Base-by-base conservation (phyloP, 2,329 filamentous ascomycete genomes). In the Zasmidium cellare region DNA sequence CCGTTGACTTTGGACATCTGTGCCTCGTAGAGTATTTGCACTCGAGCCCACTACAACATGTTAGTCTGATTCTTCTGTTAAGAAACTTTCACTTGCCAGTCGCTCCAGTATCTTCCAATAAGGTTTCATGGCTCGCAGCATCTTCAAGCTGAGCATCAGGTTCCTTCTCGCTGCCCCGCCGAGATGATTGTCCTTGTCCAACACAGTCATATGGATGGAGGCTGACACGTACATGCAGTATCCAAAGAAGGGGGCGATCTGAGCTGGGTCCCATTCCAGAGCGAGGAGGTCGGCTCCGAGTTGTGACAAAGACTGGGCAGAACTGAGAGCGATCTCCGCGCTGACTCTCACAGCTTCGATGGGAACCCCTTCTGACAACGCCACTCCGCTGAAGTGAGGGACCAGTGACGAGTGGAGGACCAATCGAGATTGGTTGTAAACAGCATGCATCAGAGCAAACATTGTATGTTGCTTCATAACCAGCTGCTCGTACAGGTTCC, bases 211-310 rank as follows among this genome's bases (percentile, higher is more conserved):
- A 20, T 55, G 52, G 25, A 55, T 49, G 9, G 25, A 18, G 12
- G 31, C 41, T 3, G 52, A 31, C 11, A 41, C 31, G 19, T 55
- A 55, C 52, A 55, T 55, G 20, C 44, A 31, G 23, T 55, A 55
- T 19, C 52, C 52, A 31, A 55, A 44, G 24, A 48, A 55, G 3
- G 52, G 52, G n/a, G 52, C 44, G 3, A 49, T 19, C 3, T 25
- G 18, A 22, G 45, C 23, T 23, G 28, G 28, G 45, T 55, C 52
- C 44, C 52, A 55, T 19, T 55, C 52, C 7, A 55, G 19, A 20
- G 52, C 52, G 5, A 55, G 44, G 9, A 55, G 22, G 22, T 55
- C 52, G 11, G 25, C 28, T 7, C 19, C 52, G 11, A 55, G 3
- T 16, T 47, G 41, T 23, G 52, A 47, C 18, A 55, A 19, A 9